Evolutionary conservation across 2,329 filamentous ascomycete species (phyloP).

Genomic region (Alternaria rosae): DNA sequence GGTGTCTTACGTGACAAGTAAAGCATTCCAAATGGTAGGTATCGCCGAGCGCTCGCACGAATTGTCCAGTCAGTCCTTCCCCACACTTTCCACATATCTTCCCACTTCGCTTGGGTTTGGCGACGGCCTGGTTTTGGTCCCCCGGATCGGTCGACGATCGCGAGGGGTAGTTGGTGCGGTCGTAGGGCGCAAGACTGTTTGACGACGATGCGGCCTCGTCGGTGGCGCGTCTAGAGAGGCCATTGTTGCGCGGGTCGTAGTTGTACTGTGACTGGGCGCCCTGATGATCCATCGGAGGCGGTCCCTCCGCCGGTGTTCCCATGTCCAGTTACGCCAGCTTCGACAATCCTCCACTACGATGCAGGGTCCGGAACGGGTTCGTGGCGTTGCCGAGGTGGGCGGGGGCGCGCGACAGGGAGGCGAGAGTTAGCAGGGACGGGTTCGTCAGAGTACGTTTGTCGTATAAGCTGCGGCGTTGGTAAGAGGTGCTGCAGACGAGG

Average conservation of each 20-base stretch:
- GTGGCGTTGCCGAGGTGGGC: slow-evolving; percentile 17
- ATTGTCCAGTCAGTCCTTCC: slow-evolving; percentile 88
- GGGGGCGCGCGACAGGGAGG: slow-evolving; percentile 12
- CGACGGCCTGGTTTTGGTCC: slow-evolving; percentile 29
- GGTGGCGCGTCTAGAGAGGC: slow-evolving; percentile 41
- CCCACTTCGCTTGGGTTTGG: slow-evolving; percentile 43
- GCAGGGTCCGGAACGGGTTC: slow-evolving; percentile 4
- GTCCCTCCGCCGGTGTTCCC: slow-evolving; percentile 47
- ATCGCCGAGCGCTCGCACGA: slow-evolving; percentile 89
- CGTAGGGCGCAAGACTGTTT: slow-evolving; percentile 33
- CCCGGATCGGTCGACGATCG: slow-evolving; percentile 42
- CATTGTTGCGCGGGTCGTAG: slow-evolving; percentile 44
- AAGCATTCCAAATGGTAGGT: slow-evolving; percentile 99
- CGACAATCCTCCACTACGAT: slow-evolving; percentile 10
- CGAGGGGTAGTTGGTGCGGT: slow-evolving; percentile 29
- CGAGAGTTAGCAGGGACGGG: slow-evolving; percentile 4
- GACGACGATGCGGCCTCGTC: slow-evolving; percentile 37
- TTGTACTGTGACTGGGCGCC: slow-evolving; percentile 35
- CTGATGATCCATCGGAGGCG: slow-evolving; percentile 44
- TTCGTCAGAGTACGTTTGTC: slow-evolving; percentile 1
- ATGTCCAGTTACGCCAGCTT: slow-evolving; percentile 41
- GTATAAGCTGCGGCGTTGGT: neutral
- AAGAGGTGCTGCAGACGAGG: slow-evolving; percentile 1
- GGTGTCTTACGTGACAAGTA: slow-evolving; percentile 78
- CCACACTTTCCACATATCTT: slow-evolving; percentile 80